A percentile compares a stretch with the other conserved stretches of the same genome.
Conservation (phyloP, 2,329 filamentous ascomycete species). For the Xylaria sp. region DNA sequence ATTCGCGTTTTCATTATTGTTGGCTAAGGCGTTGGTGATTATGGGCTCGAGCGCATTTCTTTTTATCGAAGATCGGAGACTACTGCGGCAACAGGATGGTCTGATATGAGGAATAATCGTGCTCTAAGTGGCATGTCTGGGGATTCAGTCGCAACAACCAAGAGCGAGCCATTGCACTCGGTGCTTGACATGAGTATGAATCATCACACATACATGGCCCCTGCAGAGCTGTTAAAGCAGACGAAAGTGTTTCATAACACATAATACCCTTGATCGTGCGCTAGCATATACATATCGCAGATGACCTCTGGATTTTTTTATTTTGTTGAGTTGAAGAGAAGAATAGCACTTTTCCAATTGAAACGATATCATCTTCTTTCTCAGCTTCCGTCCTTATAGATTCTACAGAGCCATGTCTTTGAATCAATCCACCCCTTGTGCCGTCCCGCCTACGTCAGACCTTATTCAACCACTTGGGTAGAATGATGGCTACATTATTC, state of each 20-base stretch:
- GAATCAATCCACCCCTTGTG: not conserved
- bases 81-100: conserved; percentile 1
- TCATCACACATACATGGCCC: not conserved
- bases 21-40: conserved; percentile 35
- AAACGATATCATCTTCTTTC: conserved; percentile 17
- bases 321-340: conserved; percentile 17
- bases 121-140: not conserved
- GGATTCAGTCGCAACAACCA: not conserved
- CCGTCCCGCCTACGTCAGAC: not conserved
- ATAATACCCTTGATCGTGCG: conserved; percentile 1
- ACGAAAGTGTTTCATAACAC: not conserved
- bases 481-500: not conserved
- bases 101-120: not conserved
- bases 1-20: conserved; percentile 37
- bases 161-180: not conserved
- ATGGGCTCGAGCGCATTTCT: conserved; percentile 15
- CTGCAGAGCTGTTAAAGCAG: not conserved
- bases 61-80: not conserved
- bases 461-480: not conserved
- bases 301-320: conserved; percentile 26
- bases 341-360: conserved; percentile 16
- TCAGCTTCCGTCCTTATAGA: not conserved
- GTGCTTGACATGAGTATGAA: not conserved
- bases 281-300: conserved; percentile 17
- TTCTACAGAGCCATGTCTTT: not conserved